phyloP scores from a whole-genome alignment of 305 asterid species.

The Solanum hybrid region DNA sequence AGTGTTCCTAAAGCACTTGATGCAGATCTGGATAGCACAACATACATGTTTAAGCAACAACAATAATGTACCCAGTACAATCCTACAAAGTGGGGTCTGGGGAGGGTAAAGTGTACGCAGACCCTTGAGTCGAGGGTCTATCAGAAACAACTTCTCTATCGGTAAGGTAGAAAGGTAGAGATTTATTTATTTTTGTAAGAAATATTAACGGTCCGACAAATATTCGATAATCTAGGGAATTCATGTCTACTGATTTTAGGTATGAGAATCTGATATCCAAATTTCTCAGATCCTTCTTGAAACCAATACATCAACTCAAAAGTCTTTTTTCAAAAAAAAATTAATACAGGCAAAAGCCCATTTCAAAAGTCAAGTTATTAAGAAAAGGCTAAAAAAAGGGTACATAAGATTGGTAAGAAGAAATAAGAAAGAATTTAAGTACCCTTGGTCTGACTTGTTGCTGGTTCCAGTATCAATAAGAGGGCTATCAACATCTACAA shows the following conservation, averaged over 20 bases:
- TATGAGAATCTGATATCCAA: background rate
- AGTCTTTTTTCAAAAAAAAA: background rate
- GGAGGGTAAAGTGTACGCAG: background rate
- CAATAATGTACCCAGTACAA: background rate
- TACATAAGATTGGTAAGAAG: background rate
- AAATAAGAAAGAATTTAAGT: conserved; percentile 15
- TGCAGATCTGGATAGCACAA: conserved; percentile 43
- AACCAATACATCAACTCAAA: background rate
- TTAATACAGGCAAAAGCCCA: background rate
- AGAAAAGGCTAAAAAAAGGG: background rate
- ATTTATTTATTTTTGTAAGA: background rate
- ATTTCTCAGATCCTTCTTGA: background rate
- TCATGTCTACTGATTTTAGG: background rate
- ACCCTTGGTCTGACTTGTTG: conserved; percentile 39
- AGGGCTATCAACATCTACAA: conserved; percentile 63
- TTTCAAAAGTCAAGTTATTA: background rate
- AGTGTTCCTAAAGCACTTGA: conserved; percentile 36
- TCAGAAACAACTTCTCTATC: background rate
- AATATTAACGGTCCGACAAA: background rate
- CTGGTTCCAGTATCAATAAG: conserved; percentile 76
- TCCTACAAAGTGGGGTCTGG: background rate
- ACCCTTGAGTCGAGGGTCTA: background rate
- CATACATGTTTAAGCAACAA: background rate
- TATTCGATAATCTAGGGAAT: background rate
- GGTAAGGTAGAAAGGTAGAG: background rate